These are phyloP conservation scores for Scedosporium minutisporum DNA, from an alignment of 2,329 filamentous ascomycete species.

Conservation along the genomic window DNA sequence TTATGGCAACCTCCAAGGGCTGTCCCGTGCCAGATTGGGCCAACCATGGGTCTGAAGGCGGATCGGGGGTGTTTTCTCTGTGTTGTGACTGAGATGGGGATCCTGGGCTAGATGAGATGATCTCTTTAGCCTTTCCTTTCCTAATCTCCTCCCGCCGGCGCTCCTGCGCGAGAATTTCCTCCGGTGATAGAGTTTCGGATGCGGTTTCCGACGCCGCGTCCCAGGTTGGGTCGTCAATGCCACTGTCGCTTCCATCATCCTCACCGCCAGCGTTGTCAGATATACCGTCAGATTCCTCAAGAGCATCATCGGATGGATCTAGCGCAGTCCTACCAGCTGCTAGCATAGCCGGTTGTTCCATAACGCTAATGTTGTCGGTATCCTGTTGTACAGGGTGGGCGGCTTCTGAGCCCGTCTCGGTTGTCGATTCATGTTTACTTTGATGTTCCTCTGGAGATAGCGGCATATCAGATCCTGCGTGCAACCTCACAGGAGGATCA, in stretches of 20 bases:
- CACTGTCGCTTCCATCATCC: background rate
- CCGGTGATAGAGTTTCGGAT: background rate
- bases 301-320: background rate
- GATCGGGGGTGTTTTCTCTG: background rate
- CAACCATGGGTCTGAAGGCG: background rate
- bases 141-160: constrained; percentile 3
- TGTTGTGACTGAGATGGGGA: background rate
- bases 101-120: background rate
- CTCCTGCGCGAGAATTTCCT: background rate
- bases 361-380: background rate
- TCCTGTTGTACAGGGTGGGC: background rate
- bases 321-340: background rate
- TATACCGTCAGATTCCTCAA: background rate
- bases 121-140: background rate
- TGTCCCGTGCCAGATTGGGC: background rate
- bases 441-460: background rate
- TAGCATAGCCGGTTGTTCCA: background rate
- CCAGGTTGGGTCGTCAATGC: background rate
- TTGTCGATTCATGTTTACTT: background rate
- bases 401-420: background rate
- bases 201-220: background rate
- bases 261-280: background rate
- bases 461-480: background rate
- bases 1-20: background rate
- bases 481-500: background rate